Conservation (phyloP, 2,329 filamentous ascomycete species). For the Neofusicoccum kwambonambiense region DNA sequence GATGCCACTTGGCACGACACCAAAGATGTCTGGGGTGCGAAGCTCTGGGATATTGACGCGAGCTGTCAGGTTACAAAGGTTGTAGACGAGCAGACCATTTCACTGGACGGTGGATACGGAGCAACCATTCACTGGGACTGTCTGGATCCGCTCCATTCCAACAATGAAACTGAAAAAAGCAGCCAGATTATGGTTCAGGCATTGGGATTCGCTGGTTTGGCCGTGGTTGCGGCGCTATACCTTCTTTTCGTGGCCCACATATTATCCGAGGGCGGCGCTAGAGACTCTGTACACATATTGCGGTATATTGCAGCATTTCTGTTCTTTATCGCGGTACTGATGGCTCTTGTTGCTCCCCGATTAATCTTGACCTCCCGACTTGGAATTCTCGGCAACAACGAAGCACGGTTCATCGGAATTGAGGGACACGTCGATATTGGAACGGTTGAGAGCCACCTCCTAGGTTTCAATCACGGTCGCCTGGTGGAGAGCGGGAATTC, state of each 20-base stretch:
- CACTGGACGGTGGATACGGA: constrained; percentile 25
- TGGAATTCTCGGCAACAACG: not conserved
- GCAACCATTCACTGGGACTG: constrained; percentile 40
- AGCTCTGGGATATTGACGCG: not conserved
- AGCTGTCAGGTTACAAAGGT: not conserved
- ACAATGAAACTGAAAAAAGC: not conserved
- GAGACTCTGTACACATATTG: no score
- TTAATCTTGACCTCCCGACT: not conserved
- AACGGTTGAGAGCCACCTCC: constrained; percentile 32
- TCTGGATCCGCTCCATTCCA: constrained; percentile 20
- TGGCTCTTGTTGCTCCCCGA: not conserved
- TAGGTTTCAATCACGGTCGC: constrained; percentile 30
- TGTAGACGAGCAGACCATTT: not conserved
- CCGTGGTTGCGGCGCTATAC: no score
- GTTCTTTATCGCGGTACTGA: not conserved
- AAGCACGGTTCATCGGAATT: constrained; percentile 30
- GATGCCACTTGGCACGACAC: not conserved
- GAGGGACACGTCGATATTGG: constrained; percentile 32
- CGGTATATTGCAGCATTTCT: no score
- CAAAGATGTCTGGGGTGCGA: not conserved
- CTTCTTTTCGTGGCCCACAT: no score
- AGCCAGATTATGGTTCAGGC: no score
- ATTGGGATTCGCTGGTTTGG: no score
- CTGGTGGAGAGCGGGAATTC: constrained; percentile 21
- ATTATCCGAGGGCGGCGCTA: no score